These are phyloP conservation scores for Talaromyces sp. DNA, from an alignment of 2,329 filamentous ascomycete genomes.

Conservation along the genomic window DNA sequence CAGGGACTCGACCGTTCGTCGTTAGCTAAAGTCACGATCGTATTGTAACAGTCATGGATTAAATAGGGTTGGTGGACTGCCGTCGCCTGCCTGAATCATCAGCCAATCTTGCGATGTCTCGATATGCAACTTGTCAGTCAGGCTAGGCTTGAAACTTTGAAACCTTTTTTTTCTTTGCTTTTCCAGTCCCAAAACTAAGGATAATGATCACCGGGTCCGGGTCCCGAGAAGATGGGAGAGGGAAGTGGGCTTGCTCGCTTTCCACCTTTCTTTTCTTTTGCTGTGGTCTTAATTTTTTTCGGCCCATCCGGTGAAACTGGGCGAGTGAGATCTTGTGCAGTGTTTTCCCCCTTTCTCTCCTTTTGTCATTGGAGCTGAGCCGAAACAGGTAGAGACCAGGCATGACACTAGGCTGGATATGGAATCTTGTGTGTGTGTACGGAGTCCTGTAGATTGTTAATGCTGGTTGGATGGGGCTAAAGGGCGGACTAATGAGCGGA, in stretches of 20 bases:
- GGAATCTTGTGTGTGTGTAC: conserved; percentile 8
- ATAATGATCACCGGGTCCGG: conserved; percentile 14
- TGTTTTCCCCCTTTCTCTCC: not conserved
- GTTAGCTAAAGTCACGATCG: conserved; percentile 1
- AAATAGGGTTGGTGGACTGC: conserved; percentile 9
- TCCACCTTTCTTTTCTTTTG: conserved; percentile 8
- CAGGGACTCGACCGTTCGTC: conserved; percentile 1
- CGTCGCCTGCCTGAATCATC: conserved; percentile 12
- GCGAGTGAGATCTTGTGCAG: conserved; percentile 6
- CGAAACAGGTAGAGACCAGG: conserved; percentile 5
- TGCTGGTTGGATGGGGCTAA: conserved; percentile 11
- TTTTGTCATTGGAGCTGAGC: conserved; percentile 12
- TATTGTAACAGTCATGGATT: conserved; percentile 10
- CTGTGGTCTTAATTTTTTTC: conserved; percentile 3
- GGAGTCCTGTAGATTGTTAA: conserved; percentile 4
- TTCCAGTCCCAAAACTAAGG: conserved; percentile 14
- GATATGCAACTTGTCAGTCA: not conserved
- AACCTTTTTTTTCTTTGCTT: conserved; percentile 4
- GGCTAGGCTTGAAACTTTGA: not conserved
- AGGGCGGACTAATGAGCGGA: conserved; percentile 10
- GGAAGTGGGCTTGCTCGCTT: conserved; percentile 1
- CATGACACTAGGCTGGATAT: conserved; percentile 15
- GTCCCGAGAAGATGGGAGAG: conserved; percentile 14
- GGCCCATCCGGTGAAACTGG: conserved; percentile 3
- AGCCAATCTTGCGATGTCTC: conserved; percentile 12